phyloP scores from a whole-genome alignment of 148 eudicot species.

The Rheum nobile region DNA sequence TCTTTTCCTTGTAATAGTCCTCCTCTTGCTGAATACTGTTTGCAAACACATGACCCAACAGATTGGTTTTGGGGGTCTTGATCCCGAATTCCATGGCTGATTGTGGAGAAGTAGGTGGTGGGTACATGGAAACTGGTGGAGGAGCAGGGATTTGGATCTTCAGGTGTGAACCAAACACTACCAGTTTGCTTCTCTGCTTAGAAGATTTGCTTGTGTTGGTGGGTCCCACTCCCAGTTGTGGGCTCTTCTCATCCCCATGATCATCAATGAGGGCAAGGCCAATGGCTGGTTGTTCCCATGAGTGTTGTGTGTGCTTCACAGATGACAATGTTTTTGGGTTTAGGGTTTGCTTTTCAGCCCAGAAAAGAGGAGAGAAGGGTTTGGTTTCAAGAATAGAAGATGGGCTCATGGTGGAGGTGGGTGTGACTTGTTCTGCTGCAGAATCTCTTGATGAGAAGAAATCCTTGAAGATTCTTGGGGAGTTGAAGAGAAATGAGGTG shows the following conservation, averaged over 20 bases:
- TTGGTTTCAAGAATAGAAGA: slow-evolving; percentile 55
- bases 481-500: slow-evolving; percentile 44
- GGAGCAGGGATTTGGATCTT: slow-evolving; percentile 57
- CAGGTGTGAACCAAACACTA: slow-evolving; percentile 64
- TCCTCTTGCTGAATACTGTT: not conserved
- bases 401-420: slow-evolving; percentile 43
- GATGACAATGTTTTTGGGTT: slow-evolving; percentile 14
- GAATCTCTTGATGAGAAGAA: slow-evolving; percentile 24
- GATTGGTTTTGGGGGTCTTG: slow-evolving; percentile 38
- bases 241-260: not conserved
- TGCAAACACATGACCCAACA: not conserved
- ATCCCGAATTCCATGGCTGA: slow-evolving; percentile 72
- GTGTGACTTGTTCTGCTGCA: no score
- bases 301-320: slow-evolving; percentile 17
- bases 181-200: slow-evolving; percentile 35
- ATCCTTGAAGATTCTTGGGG: slow-evolving; percentile 43
- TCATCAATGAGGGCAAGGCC: slow-evolving; percentile 57
- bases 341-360: slow-evolving; percentile 15
- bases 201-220: slow-evolving; percentile 4
- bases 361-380: slow-evolving; percentile 27
- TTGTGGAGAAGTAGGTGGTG: slow-evolving; percentile 8
- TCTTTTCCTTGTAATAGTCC: not conserved
- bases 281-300: slow-evolving; percentile 37
- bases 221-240: slow-evolving; percentile 3
- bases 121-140: not conserved